These are phyloP conservation scores for Scedosporium dehoogii DNA, from an alignment of 2,329 filamentous ascomycete genomes.

Conservation along the genomic window DNA sequence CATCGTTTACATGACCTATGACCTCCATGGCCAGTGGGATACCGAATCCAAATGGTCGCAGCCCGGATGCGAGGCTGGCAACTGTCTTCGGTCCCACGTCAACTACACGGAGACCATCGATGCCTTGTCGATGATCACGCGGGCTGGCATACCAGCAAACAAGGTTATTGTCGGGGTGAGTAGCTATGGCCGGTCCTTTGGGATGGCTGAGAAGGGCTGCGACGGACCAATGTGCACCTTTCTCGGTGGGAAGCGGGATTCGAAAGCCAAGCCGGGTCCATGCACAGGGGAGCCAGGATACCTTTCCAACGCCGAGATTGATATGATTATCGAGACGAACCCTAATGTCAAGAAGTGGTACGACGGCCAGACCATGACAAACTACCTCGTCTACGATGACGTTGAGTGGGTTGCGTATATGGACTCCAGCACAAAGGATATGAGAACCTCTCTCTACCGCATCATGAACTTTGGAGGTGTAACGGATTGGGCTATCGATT, in stretches of 20 bases:
- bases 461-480: constrained; percentile 15
- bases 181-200: constrained; percentile 22
- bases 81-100: constrained; percentile 24
- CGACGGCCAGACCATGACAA: neutral
- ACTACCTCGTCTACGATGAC: constrained; percentile 14
- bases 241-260: constrained; percentile 11
- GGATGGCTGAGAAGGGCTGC: constrained; percentile 21
- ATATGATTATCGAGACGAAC: neutral
- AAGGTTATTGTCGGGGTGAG: constrained; percentile 22
- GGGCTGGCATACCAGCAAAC: constrained; percentile 17
- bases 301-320: constrained; percentile 9
- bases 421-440: constrained; percentile 12
- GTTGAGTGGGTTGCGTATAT: constrained; percentile 16
- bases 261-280: constrained; percentile 14
- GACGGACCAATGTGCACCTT: constrained; percentile 16
- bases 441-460: constrained; percentile 7
- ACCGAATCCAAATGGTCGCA: constrained; percentile 13
- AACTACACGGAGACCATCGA: constrained; percentile 24
- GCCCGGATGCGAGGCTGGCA: constrained; percentile 19
- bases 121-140: constrained; percentile 18
- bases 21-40: constrained; percentile 24
- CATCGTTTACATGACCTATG: constrained; percentile 25
- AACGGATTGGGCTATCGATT: constrained; percentile 17
- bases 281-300: constrained; percentile 21
- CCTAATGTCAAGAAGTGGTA: neutral